phyloP scores from a whole-genome alignment of 352 stramenopile species.

The Phytophthora macrochlamydospora region DNA sequence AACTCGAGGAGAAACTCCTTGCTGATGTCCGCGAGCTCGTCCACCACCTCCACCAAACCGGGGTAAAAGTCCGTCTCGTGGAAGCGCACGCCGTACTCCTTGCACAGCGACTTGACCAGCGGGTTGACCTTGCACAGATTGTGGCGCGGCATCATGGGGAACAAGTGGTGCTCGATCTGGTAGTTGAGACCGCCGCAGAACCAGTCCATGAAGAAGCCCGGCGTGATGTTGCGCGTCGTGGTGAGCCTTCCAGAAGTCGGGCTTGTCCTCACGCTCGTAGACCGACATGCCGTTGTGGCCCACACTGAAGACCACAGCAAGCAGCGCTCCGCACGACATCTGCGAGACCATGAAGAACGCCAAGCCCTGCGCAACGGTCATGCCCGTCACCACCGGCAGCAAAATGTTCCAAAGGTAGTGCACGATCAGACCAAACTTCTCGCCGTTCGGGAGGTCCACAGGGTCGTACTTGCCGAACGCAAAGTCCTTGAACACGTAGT shows the following conservation, averaged over 20 bases:
- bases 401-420: conserved; percentile 95
- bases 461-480: conserved; percentile 85
- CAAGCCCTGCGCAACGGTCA: conserved; percentile 73
- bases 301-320: conserved; percentile 97
- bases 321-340: conserved; percentile 93
- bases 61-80: conserved; percentile 95
- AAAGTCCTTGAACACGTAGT: conserved; percentile 93
- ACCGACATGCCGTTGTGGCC: conserved; percentile 99
- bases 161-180: conserved; percentile 99
- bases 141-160: conserved; percentile 97
- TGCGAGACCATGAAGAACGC: conserved; percentile 87
- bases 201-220: conserved; percentile 96
- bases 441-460: conserved; percentile 85
- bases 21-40: conserved; percentile 92
- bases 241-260: conserved; percentile 99
- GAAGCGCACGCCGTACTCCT: conserved; percentile 96
- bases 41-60: conserved; percentile 95
- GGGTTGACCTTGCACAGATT: conserved; percentile 94
- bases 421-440: conserved; percentile 75
- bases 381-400: conserved; percentile 64
- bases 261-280: conserved; percentile 95
- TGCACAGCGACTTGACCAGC: conserved; percentile 96
- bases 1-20: conserved; percentile 97
- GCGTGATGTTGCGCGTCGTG: conserved; percentile 96
- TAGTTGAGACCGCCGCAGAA: conserved; percentile 99